These are phyloP conservation scores for Guyanaporus albipodus DNA, from an alignment of 768 basidiomycete genomes.

Conservation along the genomic window DNA sequence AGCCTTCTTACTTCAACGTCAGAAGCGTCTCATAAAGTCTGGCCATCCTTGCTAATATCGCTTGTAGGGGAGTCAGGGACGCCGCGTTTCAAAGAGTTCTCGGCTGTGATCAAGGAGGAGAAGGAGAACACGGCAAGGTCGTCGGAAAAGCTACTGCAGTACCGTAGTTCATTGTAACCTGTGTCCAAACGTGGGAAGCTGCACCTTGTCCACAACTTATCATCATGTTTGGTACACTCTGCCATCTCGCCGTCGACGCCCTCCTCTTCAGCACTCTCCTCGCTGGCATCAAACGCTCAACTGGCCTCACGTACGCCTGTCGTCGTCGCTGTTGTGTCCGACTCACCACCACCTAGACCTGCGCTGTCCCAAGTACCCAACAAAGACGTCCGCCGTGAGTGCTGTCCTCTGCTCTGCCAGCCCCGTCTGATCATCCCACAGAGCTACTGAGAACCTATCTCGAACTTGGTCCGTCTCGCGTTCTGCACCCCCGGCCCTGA, in stretches of 20 bases:
- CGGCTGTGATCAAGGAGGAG: constrained; percentile 71
- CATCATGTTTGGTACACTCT: constrained; percentile 33
- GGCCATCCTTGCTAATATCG: constrained; percentile 11
- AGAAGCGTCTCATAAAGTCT: constrained; percentile 9
- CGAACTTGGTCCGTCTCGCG: constrained; percentile 59
- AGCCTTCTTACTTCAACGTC: constrained; percentile 72
- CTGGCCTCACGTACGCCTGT: constrained; percentile 73
- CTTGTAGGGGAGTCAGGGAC: constrained; percentile 53
- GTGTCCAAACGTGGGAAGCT: constrained; percentile 16
- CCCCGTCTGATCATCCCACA: constrained; percentile 26
- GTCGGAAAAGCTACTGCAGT: constrained; percentile 31
- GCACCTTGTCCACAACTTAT: not conserved
- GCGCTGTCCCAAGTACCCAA: constrained; percentile 74
- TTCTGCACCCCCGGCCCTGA: not conserved
- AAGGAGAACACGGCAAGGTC: constrained; percentile 54
- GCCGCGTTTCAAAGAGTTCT: constrained; percentile 69
- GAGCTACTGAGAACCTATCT: constrained; percentile 75
- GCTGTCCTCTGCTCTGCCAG: not conserved
- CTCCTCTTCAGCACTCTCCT: constrained; percentile 76
- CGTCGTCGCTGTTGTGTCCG: not conserved
- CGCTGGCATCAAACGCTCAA: constrained; percentile 79
- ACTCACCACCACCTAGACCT: constrained; percentile 44
- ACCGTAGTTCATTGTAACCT: constrained; percentile 20
- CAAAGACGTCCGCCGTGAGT: constrained; percentile 85
- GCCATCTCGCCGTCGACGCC: constrained; percentile 75